Evolutionary conservation across 2,329 filamentous ascomycete species (phyloP).

Genomic region (Sporothrix protearum): DNA sequence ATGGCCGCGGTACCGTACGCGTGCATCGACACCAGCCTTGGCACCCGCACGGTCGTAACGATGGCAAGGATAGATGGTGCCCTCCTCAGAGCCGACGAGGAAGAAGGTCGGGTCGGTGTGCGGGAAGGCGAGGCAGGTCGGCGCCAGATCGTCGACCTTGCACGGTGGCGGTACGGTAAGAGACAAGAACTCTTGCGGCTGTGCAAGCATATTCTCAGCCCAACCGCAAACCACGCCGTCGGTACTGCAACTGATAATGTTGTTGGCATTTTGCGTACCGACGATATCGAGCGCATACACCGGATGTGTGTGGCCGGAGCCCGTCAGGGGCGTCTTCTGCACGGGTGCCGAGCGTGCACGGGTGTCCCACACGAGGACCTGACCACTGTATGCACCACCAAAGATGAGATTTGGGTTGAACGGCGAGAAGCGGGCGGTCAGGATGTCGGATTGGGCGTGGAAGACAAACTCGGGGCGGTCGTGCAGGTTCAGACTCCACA

Average conservation of each 20-base stretch:
- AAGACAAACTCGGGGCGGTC: slow-evolving; percentile 95
- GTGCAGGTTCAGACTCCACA: slow-evolving; percentile 96
- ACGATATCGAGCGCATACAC: slow-evolving; percentile 95
- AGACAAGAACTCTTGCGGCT: slow-evolving; percentile 91
- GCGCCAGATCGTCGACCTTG: slow-evolving; percentile 90
- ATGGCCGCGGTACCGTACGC: slow-evolving; percentile 85
- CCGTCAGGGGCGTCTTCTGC: slow-evolving; percentile 92
- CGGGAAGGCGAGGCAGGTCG: slow-evolving; percentile 91
- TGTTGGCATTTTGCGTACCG: slow-evolving; percentile 97
- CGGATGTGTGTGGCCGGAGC: slow-evolving; percentile 91
- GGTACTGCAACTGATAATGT: slow-evolving; percentile 94
- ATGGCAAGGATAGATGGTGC: slow-evolving; percentile 92
- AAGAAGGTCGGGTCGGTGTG: slow-evolving; percentile 96
- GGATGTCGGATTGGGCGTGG: slow-evolving; percentile 90
- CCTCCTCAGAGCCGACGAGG: slow-evolving; percentile 94
- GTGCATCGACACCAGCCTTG: slow-evolving; percentile 89
- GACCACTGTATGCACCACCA: slow-evolving; percentile 92
- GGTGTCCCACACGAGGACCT: slow-evolving; percentile 96
- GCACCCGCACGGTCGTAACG: slow-evolving; percentile 95
- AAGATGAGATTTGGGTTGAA: slow-evolving; percentile 96
- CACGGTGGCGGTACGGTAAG: slow-evolving; percentile 79
- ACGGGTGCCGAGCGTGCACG: slow-evolving; percentile 84
- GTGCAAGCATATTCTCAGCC: slow-evolving; percentile 96
- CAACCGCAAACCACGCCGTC: slow-evolving; percentile 96
- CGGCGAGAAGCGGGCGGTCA: slow-evolving; percentile 96